These are phyloP conservation scores for Ogataea hybrid DNA, from an alignment of 1,139 yeast genomes.

Conservation along the genomic window DNA sequence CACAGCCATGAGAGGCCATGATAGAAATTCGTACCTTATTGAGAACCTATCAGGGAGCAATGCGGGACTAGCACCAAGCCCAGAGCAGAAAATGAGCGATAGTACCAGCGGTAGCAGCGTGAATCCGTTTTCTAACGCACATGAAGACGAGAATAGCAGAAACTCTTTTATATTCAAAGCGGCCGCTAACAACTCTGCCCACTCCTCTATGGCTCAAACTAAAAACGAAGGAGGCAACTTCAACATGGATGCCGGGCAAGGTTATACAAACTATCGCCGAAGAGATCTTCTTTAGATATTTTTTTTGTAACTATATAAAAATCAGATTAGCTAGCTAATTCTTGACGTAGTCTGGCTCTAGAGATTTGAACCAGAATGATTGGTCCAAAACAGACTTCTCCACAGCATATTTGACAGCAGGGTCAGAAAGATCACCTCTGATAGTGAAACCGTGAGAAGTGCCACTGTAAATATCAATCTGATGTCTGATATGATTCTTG, in stretches of 20 bases:
- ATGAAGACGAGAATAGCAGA: conserved; percentile 13
- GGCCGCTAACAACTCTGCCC: conserved; percentile 10
- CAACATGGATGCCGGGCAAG: conserved; percentile 1
- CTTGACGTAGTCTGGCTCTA: conserved; percentile 16
- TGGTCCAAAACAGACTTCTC: conserved; percentile 67
- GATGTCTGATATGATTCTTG: conserved; percentile 46
- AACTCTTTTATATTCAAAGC: conserved; percentile 18
- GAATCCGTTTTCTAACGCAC: conserved; percentile 17
- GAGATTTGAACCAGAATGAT: conserved; percentile 45
- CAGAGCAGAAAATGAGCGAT: conserved; percentile 12
- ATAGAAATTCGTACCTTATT: conserved; percentile 31
- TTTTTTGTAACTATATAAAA: neutral
- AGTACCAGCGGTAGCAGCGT: conserved; percentile 9
- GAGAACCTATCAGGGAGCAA: conserved; percentile 4
- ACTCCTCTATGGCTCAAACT: conserved; percentile 7
- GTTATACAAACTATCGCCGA: conserved; percentile 7
- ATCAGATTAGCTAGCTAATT: neutral
- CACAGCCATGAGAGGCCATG: conserved; percentile 82
- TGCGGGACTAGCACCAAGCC: conserved; percentile 10
- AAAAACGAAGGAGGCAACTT: conserved; percentile 2
- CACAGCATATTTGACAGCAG: conserved; percentile 61
- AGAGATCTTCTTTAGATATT: conserved; percentile 7
- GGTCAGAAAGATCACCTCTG: conserved; percentile 65
- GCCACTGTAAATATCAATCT: conserved; percentile 58
- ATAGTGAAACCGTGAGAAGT: conserved; percentile 73